Base-by-base conservation (phyloP, 2,329 filamentous ascomycete species). In the Paecilomyces fulvus region DNA sequence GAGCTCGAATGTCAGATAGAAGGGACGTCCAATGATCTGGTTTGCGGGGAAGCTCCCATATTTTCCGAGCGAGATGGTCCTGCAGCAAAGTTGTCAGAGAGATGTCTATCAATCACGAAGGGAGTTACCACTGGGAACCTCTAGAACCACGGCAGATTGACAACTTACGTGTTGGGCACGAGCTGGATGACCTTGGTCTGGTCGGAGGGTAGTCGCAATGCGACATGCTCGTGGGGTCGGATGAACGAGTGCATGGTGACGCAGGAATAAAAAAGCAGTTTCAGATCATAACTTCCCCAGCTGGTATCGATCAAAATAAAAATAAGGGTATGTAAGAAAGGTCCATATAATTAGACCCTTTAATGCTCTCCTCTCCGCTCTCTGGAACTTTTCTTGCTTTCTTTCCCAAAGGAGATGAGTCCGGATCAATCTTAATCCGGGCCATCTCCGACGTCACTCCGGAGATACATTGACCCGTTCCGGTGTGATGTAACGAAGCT, bases 41-140 rank as follows among this genome's bases (percentile, higher is more conserved):
- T 97, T 96, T 54, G 89, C 85, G 14, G 90, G 87, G 69, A 99
- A 96, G 1, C 85, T 84, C 61, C 94, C 94, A 70, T 94, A 95
- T 82, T 96, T 97, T 56, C 91, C 91, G 31, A 97, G 79, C 1
- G 89, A 90, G 61, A 97, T 88, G 49, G 84, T 89, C 46, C 92
- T 96, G 63, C 9, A 64, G 43, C 59, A 57, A 65, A 63, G 60
- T 64, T 59, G 66, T 64, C 55, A 60, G 56, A 33, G 57, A 17
- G 43, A 48, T 49, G 9, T 12, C 5, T 28, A 56, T 58, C 62
- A 60, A 66, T n/a, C 9, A 21, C 21, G 37, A 65, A 63, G 63
- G 66, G 55, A 65, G 60, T 60, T 53, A 52, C 31, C 20, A 31
- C 43, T 46, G 30, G 57, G 49, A 55, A 51, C 55, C 61, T 56